Base-by-base conservation (phyloP, 345 rosid species). In the Eucalyptus erythrocorys region DNA sequence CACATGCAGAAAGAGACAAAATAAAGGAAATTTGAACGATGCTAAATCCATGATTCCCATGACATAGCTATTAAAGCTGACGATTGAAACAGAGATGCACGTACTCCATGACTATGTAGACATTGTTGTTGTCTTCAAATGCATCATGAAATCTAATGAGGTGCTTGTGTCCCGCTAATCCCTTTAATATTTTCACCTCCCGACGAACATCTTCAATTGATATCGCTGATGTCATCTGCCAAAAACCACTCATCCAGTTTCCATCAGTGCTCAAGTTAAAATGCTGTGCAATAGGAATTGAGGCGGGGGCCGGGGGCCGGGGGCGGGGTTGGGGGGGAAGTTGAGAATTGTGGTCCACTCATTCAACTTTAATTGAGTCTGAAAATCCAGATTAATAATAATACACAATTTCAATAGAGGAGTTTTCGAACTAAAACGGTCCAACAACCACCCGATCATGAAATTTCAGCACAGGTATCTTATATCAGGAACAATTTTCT, bases 71-170 rank as follows among this genome's bases (percentile, higher is more conserved):
- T 80, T 50, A 22, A 53, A 80, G 30, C 55, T 34, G 32, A 86
- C 15, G 16, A 87, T n/a, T n/a, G 45, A 88, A 53, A 47, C 49
- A 89, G 85, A 87, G 43, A 86, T n/a, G 90, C 79, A 93, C 98
- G 34, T 96, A 97, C 99, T 98, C 99, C 99, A 96, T 96, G 82
- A 95, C 97, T 61, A 97, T 92, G 95, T 95, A 98, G 88, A 98
- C 96, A 68, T 93, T 93, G 88, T 91, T 95, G 13, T 91, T 91
- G 92, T 97, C 99, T 90, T 98, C 99, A 87, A 92, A 97, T n/a
- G 93, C 98, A 93, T 96, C 99, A 90, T 94, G 92, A 92, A 95
- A 95, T 86, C 94, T 93, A 93, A 97, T 93, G 91, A 95, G 95
- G 92, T 98, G 95, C 82, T 90, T 94, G 90, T 96, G 98, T 37